Evolutionary conservation across 2,329 filamentous ascomycete species (phyloP), one percentile per base, ranked within the genome.

Genomic region (Aspergillus neoniger): DNA sequence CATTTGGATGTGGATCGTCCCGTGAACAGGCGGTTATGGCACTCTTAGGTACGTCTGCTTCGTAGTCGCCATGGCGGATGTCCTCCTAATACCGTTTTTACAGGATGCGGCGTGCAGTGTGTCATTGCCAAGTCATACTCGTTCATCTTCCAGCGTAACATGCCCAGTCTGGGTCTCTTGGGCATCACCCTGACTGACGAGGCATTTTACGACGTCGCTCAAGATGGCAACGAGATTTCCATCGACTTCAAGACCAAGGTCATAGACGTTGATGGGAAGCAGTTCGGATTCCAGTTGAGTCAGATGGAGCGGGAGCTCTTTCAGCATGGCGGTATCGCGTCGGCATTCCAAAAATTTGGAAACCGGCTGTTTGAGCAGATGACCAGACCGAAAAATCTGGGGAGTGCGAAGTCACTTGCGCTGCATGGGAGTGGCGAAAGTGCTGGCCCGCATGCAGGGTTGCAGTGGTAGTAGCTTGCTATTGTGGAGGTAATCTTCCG

Each of bases 121-220:
- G 78, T 82, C 0, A 80, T 82, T 56, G 80, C 79, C 1, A 67
- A 72, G 50, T 79, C 75, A 0, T 82, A 81, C 58, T 74, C 78
- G 0, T 82, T 82, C 66, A 82, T 82, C 59, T 82, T 79, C 57
- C 71, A 71, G 6, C 74, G 79, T 2, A 82, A 83, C 64, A 76
- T 79, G 69, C 77, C 80, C 0, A 80, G 71, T 38, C 66, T 82
- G 0, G 80, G 81, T 0, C 72, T 82, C 0, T 62, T 82, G 15
- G 79, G 79, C 0, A 79, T 82, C 51, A 71, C 68, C 2, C 73
- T 83, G 12, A 54, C 60, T 0, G 75, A 82, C 55, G 70, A 74
- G 7, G 63, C 49, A 0, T 81, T 82, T 63, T 81, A 74, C 58
- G 70, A 75, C 3, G 63, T 68, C 1, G 41, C 72, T 0, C 44